Evolutionary conservation across 345 rosid genomes (phyloP), one percentile per base, ranked within the genome.

Genomic region (Luvunga scandens): DNA sequence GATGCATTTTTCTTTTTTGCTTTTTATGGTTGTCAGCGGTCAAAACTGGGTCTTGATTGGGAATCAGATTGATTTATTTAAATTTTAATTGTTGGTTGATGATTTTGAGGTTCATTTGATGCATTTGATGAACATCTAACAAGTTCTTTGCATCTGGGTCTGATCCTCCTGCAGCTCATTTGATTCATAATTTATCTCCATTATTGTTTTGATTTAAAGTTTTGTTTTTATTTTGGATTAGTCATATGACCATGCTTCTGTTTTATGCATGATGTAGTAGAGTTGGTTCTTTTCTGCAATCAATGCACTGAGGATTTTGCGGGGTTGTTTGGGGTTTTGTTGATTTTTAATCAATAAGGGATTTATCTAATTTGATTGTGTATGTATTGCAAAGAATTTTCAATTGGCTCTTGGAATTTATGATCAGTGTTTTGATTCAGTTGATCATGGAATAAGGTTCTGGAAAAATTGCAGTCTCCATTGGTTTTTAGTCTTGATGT

Each of bases 71-170:
- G 1, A 62, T 34, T 12, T 69, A 33, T 9, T 9, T 69, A 28
- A 28, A 66, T 21, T 45, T 13, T 45, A 45, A 14, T 6, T 31
- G 59, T 69, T 38, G 31, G 28, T 31, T 57, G 38, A 48, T 81
- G 50, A 6, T 64, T 34, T 31, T 78, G 71, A 62, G 78, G 71
- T 82, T 74, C 76, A 69, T 81, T 73, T 64, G 76, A 55, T 69
- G 75, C 59, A 72, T 62, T 72, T 67, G 25, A 50, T 14, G 71
- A 28, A 24, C 71, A 62, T 45, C 27, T 62, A 50, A 30, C 12
- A 25, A 66, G 50, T 42, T 50, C 63, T 73, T 53, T 18, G 39
- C 39, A 65, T 56, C 76, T 76, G 74, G 79, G 74, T 69, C 39
- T 72, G 48, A 59, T 73, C 78, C 50, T n/a, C 14, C 27, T 28